Evolutionary conservation across 257 asterid species (phyloP).

Genomic region (Gynochthodes officinalis): DNA sequence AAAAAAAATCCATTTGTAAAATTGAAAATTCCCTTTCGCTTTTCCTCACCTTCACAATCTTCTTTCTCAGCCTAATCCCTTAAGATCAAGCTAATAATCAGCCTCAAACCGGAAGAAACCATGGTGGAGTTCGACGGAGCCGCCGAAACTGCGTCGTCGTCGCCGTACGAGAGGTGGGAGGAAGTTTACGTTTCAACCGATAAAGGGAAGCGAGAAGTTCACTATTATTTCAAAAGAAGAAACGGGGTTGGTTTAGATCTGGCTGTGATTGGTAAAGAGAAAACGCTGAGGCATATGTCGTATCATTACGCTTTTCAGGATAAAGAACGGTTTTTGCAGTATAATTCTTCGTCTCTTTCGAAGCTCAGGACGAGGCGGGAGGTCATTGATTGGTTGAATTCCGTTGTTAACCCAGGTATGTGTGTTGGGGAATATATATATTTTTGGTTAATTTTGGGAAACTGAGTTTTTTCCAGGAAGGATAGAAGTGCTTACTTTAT

Average conservation of each 20-base stretch:
- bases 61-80: conserved; percentile 9
- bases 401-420: conserved; percentile 53
- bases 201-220: conserved; percentile 61
- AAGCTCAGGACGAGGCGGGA: conserved; percentile 67
- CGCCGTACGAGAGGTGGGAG: conserved; percentile 52
- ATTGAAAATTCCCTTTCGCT: background rate
- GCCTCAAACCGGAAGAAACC: background rate
- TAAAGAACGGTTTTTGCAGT: conserved; percentile 27
- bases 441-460: background rate
- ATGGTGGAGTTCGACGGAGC: conserved; percentile 27
- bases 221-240: conserved; percentile 54
- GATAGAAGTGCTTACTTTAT: background rate
- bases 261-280: conserved; percentile 76
- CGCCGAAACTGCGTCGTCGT: conserved; percentile 22
- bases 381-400: conserved; percentile 67
- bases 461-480: background rate
- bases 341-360: conserved; percentile 32
- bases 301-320: conserved; percentile 41
- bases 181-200: conserved; percentile 52
- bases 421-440: background rate
- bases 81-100: background rate
- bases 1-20: background rate
- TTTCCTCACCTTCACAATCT: conserved; percentile 6
- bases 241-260: conserved; percentile 61
- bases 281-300: conserved; percentile 44